These are phyloP conservation scores for Didymella sp. DNA, from an alignment of 2,329 filamentous ascomycete species.

Conservation along the genomic window DNA sequence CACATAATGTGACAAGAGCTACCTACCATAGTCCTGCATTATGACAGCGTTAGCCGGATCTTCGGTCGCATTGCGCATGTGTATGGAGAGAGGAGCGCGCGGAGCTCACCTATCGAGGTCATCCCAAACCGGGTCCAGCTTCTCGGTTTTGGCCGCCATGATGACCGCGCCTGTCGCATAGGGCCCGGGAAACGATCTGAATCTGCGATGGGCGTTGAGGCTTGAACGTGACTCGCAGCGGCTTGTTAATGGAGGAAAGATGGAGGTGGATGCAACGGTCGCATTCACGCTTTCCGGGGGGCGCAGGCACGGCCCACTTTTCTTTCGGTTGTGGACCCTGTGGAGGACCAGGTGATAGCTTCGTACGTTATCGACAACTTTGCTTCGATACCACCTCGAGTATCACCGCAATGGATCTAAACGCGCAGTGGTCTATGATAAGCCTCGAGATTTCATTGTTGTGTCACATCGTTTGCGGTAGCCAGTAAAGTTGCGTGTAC, in stretches of 20 bases:
- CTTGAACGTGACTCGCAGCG: slow-evolving; percentile 45
- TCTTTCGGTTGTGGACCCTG: slow-evolving; percentile 21
- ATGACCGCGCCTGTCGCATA: slow-evolving; percentile 59
- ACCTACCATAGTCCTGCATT: slow-evolving; percentile 55
- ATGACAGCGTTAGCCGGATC: slow-evolving; percentile 45
- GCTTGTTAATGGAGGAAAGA: slow-evolving; percentile 44
- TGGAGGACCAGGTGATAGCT: slow-evolving; percentile 32
- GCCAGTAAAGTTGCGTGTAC: slow-evolving; percentile 25
- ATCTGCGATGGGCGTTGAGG: slow-evolving; percentile 36
- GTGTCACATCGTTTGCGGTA: slow-evolving; percentile 37
- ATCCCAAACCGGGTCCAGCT: slow-evolving; percentile 67
- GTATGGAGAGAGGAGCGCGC: slow-evolving; percentile 30
- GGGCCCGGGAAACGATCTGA: slow-evolving; percentile 32
- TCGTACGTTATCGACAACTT: slow-evolving; percentile 31
- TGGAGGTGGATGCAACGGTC: slow-evolving; percentile 45
- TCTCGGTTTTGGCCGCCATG: slow-evolving; percentile 53
- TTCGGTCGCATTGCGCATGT: slow-evolving; percentile 36
- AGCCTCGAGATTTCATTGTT: slow-evolving; percentile 21
- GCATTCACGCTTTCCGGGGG: slow-evolving; percentile 39
- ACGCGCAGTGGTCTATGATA: slow-evolving; percentile 13
- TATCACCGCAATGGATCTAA: slow-evolving; percentile 29
- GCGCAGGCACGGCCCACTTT: slow-evolving; percentile 32
- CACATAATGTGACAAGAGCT: slow-evolving; percentile 22
- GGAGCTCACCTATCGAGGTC: slow-evolving; percentile 73
- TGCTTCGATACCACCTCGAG: slow-evolving; percentile 40